Percentiles rank a stretch among this genome's conserved stretches.
Conservation (phyloP, 495 filamentous ascomycete genomes). For the Aspergillus sclerotioniger region DNA sequence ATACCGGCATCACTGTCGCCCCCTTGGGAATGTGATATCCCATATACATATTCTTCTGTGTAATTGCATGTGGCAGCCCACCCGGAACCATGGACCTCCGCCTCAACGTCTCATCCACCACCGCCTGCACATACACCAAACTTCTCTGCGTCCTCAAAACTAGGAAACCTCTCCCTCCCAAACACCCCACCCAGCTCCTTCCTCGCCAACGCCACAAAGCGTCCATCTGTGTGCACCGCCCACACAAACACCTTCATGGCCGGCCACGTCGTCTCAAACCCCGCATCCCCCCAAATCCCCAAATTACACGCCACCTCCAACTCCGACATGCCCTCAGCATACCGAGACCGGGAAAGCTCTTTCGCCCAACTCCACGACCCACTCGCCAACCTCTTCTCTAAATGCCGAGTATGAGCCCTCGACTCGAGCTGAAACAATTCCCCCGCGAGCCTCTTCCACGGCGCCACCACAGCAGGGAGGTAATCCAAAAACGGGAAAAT, state of each 20-base stretch:
- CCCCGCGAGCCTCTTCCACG: slow-evolving; percentile 27
- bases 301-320: slow-evolving; percentile 36
- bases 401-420: slow-evolving; percentile 13
- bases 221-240: slow-evolving; percentile 35
- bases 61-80: slow-evolving; percentile 50
- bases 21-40: slow-evolving; percentile 51
- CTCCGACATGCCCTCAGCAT: slow-evolving; percentile 14
- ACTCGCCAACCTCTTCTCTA: slow-evolving; percentile 9
- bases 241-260: slow-evolving; percentile 37
- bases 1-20: slow-evolving; percentile 40
- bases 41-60: slow-evolving; percentile 51
- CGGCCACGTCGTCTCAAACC: slow-evolving; percentile 32
- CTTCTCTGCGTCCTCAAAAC: slow-evolving; percentile 13
- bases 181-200: slow-evolving; percentile 39
- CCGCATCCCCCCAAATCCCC: slow-evolving; percentile 39
- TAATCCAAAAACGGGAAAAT: slow-evolving; percentile 28
- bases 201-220: slow-evolving; percentile 45
- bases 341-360: slow-evolving; percentile 10
- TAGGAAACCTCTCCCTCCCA: slow-evolving; percentile 21
- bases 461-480: slow-evolving; percentile 22
- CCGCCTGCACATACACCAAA: slow-evolving; percentile 37
- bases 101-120: slow-evolving; percentile 36
- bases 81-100: slow-evolving; percentile 36
- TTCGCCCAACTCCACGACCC: slow-evolving; percentile 29
- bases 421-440: slow-evolving; percentile 13